A percentile compares a stretch with the other conserved stretches of the same genome.
Conservation (phyloP, 106 monocot genomes). For the Dendrobium huoshanense region DNA sequence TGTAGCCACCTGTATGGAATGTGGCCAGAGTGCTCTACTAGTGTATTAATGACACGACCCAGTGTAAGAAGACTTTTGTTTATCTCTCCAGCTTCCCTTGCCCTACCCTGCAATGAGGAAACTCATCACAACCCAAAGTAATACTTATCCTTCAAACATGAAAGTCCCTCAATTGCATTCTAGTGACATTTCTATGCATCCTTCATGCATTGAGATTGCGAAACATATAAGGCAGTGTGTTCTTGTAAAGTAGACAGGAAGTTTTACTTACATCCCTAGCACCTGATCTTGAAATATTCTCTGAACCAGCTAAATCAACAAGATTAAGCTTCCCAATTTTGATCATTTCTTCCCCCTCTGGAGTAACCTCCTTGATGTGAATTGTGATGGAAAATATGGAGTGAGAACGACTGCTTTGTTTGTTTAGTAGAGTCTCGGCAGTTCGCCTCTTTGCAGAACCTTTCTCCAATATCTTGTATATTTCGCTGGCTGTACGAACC, state of each 20-base stretch:
- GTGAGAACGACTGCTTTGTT: conserved; percentile 95
- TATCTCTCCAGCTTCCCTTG: conserved; percentile 97
- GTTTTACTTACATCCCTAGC: conserved; percentile 78
- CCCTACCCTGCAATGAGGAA: conserved; percentile 68
- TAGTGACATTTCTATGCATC: background rate
- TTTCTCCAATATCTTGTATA: conserved; percentile 92
- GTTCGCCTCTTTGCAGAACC: conserved; percentile 92
- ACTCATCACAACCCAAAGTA: background rate
- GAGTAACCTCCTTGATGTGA: conserved; percentile 91
- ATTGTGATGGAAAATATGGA: conserved; percentile 97
- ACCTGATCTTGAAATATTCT: conserved; percentile 94
- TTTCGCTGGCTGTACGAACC: conserved; percentile 72
- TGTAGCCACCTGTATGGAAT: conserved; percentile 79
- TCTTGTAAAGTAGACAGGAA: conserved; percentile 5
- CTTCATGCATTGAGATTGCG: background rate
- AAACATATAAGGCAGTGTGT: background rate
- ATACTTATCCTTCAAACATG: background rate
- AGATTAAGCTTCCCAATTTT: conserved; percentile 98
- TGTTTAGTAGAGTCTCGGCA: conserved; percentile 90
- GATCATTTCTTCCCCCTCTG: conserved; percentile 96
- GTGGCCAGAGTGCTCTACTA: conserved; percentile 95
- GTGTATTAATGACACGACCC: conserved; percentile 92
- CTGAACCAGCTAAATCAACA: conserved; percentile 97
- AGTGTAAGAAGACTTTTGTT: conserved; percentile 99
- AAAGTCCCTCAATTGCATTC: background rate